Conservation (phyloP, 2,329 filamentous ascomycete species). For the Pyricularia sp. region DNA sequence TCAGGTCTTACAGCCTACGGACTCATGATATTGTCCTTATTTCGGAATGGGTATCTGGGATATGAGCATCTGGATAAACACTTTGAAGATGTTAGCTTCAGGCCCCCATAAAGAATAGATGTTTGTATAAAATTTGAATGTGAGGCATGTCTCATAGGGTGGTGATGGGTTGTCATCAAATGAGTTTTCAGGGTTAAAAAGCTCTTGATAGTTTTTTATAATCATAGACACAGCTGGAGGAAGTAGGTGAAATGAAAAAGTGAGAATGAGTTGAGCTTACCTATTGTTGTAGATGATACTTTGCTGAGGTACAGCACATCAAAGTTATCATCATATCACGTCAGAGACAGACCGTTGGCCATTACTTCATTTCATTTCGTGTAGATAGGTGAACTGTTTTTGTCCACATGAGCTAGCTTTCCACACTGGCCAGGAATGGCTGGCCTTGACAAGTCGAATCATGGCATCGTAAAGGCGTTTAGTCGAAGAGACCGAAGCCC, state of each 20-base stretch:
- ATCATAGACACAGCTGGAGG: constrained; percentile 33
- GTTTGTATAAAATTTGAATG: constrained; percentile 5
- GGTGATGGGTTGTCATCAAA: constrained; percentile 46
- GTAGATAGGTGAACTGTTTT: neutral
- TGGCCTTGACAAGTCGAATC: neutral
- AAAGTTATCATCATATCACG: constrained; percentile 4
- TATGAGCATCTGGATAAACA: neutral
- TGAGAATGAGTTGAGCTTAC: constrained; percentile 20
- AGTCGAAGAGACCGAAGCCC: constrained; percentile 64
- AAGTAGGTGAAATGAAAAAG: constrained; percentile 7
- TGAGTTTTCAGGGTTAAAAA: constrained; percentile 53
- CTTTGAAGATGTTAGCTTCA: constrained; percentile 2
- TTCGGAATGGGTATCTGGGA: neutral
- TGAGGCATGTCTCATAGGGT: constrained; percentile 39
- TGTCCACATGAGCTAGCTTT: neutral
- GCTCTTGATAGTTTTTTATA: constrained; percentile 42
- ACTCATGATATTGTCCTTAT: neutral
- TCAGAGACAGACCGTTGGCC: neutral
- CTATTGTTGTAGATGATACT: constrained; percentile 15
- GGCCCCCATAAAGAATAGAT: neutral
- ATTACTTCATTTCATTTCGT: constrained; percentile 3
- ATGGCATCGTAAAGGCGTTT: constrained; percentile 2
- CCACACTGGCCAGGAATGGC: neutral
- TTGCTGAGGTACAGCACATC: neutral
- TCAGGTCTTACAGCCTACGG: neutral